These are phyloP conservation scores for Adansonia rubrostipa DNA, from an alignment of 441 rosid species.

Conservation along the genomic window DNA sequence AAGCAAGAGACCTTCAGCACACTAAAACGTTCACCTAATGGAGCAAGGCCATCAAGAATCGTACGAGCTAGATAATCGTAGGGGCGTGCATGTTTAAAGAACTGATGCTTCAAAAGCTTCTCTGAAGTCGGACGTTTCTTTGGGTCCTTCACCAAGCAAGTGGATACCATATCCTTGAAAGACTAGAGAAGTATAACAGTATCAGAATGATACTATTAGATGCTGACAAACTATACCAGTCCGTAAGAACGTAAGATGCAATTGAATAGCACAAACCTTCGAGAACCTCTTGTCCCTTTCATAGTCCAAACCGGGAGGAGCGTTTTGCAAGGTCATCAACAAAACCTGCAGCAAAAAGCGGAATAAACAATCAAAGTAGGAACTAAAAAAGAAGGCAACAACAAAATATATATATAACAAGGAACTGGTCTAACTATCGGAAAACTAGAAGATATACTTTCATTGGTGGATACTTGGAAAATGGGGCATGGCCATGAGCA, in stretches of 20 bases:
- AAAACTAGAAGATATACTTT: slow-evolving; percentile 59
- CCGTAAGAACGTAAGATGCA: slow-evolving; percentile 20
- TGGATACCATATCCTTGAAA: slow-evolving; percentile 88
- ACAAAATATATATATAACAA: slow-evolving; percentile 23
- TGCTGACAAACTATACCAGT: slow-evolving; percentile 30
- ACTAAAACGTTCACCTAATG: slow-evolving; percentile 91
- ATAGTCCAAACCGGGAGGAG: slow-evolving; percentile 98
- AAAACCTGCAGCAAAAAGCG: slow-evolving; percentile 59
- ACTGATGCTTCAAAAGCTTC: slow-evolving; percentile 87
- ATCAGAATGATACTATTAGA: slow-evolving; percentile 26
- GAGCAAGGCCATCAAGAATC: slow-evolving; percentile 76
- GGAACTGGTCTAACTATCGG: slow-evolving; percentile 25
- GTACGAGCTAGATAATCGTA: slow-evolving; percentile 63
- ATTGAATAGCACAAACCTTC: slow-evolving; percentile 54
- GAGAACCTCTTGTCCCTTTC: slow-evolving; percentile 96
- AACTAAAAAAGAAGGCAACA: slow-evolving; percentile 27
- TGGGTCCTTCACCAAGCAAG: slow-evolving; percentile 97
- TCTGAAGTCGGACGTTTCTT: slow-evolving; percentile 94
- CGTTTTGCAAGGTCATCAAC: slow-evolving; percentile 97
- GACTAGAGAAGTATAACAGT: slow-evolving; percentile 54
- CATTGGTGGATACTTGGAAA: slow-evolving; percentile 97
- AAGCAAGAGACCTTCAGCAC: slow-evolving; percentile 74
- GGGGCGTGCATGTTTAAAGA: slow-evolving; percentile 83
- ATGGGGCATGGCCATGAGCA: slow-evolving; percentile 98
- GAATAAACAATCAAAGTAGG: slow-evolving; percentile 24